These are phyloP conservation scores for Cerioporus squamosus DNA, from an alignment of 1,284 basidiomycete species.

Conservation along the genomic window DNA sequence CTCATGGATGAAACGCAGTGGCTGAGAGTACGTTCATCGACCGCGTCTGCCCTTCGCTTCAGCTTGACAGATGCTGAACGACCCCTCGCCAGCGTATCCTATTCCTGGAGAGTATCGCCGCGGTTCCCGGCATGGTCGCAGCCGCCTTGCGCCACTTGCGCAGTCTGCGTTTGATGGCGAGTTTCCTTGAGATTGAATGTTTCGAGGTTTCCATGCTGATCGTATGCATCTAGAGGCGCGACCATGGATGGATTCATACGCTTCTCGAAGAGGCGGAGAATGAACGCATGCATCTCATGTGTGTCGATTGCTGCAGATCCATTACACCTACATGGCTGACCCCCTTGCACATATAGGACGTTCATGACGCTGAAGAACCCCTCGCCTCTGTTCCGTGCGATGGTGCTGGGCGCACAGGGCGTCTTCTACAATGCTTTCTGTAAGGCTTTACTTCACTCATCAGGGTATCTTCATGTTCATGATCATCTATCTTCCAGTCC, in stretches of 20 bases:
- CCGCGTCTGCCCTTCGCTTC: background rate
- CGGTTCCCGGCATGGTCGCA: constrained; percentile 94
- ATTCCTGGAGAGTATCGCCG: constrained; percentile 91
- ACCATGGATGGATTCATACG: constrained; percentile 88
- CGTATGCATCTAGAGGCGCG: constrained; percentile 62
- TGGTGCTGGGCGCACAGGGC: constrained; percentile 88
- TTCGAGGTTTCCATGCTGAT: constrained; percentile 4
- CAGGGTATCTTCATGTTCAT: background rate
- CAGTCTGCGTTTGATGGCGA: constrained; percentile 82
- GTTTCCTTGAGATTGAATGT: constrained; percentile 13
- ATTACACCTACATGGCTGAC: background rate
- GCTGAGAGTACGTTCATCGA: constrained; percentile 61
- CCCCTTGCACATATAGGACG: constrained; percentile 55
- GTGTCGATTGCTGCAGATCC: constrained; percentile 15
- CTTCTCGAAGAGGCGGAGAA: constrained; percentile 94
- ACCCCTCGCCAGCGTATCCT: constrained; percentile 65
- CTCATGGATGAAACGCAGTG: constrained; percentile 77
- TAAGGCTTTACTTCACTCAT: constrained; percentile 32
- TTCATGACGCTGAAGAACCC: constrained; percentile 89
- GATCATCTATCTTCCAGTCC: constrained; percentile 48
- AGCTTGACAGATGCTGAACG: background rate
- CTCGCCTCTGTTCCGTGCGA: constrained; percentile 74
- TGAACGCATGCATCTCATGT: constrained; percentile 94
- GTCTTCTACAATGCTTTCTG: constrained; percentile 94
- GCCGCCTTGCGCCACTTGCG: constrained; percentile 85